A percentile compares a stretch with the other conserved stretches of the same genome.
Evolutionary conservation across 768 basidiomycete species (phyloP).

Genomic region (Serendipita indica): DNA sequence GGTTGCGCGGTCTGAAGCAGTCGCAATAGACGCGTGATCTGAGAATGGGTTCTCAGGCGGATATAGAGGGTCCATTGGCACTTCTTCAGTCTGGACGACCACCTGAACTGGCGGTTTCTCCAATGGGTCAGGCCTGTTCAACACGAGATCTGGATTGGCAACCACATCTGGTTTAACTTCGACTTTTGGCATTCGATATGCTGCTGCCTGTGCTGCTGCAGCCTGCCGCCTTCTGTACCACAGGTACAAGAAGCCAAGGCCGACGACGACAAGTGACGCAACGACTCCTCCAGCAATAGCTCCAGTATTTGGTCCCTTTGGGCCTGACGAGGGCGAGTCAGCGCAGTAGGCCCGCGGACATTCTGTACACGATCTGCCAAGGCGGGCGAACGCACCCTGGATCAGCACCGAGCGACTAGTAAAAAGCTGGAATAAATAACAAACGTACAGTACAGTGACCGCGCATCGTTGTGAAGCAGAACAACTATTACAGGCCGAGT

Average conservation of each 20-base stretch:
- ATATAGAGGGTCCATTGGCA: neutral
- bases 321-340: constrained; percentile 18
- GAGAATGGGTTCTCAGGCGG: constrained; percentile 48
- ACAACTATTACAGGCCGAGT: constrained; percentile 36
- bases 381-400: neutral
- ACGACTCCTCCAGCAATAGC: constrained; percentile 63
- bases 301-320: constrained; percentile 39
- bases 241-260: constrained; percentile 36
- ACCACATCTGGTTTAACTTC: constrained; percentile 37
- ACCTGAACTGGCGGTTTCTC: constrained; percentile 32
- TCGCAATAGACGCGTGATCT: constrained; percentile 60
- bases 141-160: constrained; percentile 60
- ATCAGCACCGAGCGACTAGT: constrained; percentile 8
- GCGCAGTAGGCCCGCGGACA: constrained; percentile 45
- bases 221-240: constrained; percentile 45
- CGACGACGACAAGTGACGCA: constrained; percentile 45
- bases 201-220: constrained; percentile 24
- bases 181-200: constrained; percentile 21
- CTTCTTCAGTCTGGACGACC: neutral
- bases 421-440: neutral
- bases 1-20: constrained; percentile 50
- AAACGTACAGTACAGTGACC: constrained; percentile 41
- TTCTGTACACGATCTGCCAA: constrained; percentile 40
- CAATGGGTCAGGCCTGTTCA: constrained; percentile 67
- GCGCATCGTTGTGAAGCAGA: constrained; percentile 40